Evolutionary conservation across 208 protist genomes (phyloP).

Genomic region (Trypanosoma grayi): DNA sequence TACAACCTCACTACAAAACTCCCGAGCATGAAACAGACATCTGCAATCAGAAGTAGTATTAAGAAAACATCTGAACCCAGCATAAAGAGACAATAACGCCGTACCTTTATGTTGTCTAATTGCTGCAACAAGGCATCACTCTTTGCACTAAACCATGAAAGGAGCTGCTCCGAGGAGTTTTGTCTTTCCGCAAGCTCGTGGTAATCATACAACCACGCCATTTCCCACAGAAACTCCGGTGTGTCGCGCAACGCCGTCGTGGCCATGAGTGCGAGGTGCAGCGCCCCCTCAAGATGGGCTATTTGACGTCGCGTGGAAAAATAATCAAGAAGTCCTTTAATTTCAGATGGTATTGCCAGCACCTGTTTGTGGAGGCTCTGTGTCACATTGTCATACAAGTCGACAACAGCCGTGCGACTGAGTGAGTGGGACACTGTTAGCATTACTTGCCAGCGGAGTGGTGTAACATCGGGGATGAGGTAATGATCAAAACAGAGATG

Average conservation of each 20-base stretch:
- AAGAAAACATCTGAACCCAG: constrained; percentile 71
- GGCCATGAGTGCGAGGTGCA: constrained; percentile 52
- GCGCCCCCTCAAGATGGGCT: constrained; percentile 46
- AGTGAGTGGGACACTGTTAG: constrained; percentile 64
- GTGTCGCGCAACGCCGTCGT: constrained; percentile 52
- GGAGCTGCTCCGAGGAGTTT: constrained; percentile 45
- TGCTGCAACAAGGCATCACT: constrained; percentile 68
- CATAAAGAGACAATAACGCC: constrained; percentile 69
- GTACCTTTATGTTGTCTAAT: constrained; percentile 53
- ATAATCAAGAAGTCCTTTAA: constrained; percentile 60
- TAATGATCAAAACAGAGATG: constrained; percentile 77
- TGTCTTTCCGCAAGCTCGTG: constrained; percentile 58
- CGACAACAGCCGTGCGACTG: constrained; percentile 44
- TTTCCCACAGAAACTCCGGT: constrained; percentile 73
- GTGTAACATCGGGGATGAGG: constrained; percentile 40
- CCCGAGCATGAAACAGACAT: constrained; percentile 58
- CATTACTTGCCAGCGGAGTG: constrained; percentile 57
- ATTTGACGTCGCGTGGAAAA: constrained; percentile 57
- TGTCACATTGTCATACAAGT: constrained; percentile 69
- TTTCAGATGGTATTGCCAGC: constrained; percentile 45
- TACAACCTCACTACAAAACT: constrained; percentile 55
- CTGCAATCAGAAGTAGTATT: constrained; percentile 61
- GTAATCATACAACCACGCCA: constrained; percentile 62
- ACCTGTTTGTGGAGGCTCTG: constrained; percentile 55
- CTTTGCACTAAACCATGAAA: constrained; percentile 58